Evolutionary conservation across 176 grass and related monocot genomes (phyloP), one percentile per base, ranked within the genome.

Genomic region (Bromus sterilis): DNA sequence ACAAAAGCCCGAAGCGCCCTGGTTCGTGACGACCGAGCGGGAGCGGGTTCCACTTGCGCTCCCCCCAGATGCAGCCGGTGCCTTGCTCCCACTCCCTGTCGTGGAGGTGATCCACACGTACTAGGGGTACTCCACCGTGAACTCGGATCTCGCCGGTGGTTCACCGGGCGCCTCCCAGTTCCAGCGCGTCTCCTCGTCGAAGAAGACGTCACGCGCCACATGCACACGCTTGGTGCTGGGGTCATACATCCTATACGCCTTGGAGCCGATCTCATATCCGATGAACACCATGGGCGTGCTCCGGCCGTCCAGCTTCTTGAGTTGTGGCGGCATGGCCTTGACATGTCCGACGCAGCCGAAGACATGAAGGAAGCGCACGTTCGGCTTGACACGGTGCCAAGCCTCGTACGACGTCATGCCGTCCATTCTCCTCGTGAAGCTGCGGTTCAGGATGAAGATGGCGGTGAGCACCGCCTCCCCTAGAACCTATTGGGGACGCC

Each of bases 131-230:
- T 24, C 7, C 1, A 56, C n/a, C 1, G 55, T 56, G 55, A 56
- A 56, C 9, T 4, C 6, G 6, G 18, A 8, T 1, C 7, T 9
- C n/a, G 0, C 55, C 0, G 7, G 21, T 0, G 3, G 7, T 20
- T 56, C 18, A 0, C 21, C n/a, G 0, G 55, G 3, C 0, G 18
- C 21, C 55, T 2, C n/a, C 55, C 7, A 56, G 1, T 6, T 6
- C 51, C n/a, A 56, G 2, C 21, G 2, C 4, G 55, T 2, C 2
- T 0, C 55, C 18, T 56, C 7, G n/a, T 56, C 55, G 5, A 0
- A 6, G 55, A 2, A n/a, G 21, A 56, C 18, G 11, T 2, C 33
- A 4, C 4, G 33, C 3, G 33, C 2, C 3, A 34, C 33, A 4
- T 34, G 2, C 21, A 56, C 2, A 5, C n/a, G 18, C 55, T n/a